Percentiles rank a stretch among this genome's conserved stretches.
These are phyloP conservation scores for Pestalotiopsis sp. DNA, from an alignment of 2,329 filamentous ascomycete genomes.

Conservation along the genomic window DNA sequence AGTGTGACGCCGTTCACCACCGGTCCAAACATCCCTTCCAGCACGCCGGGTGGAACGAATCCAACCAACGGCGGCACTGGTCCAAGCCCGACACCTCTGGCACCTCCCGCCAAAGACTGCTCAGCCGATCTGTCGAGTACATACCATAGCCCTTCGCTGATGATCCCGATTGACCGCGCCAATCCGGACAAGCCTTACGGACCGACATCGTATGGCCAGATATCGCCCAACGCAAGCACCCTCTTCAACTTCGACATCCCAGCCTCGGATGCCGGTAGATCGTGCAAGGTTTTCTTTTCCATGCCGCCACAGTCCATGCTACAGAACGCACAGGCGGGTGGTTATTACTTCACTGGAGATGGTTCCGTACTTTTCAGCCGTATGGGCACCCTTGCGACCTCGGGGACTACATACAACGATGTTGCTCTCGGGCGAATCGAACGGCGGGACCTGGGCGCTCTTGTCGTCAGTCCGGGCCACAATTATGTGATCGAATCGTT, in stretches of 20 bases:
- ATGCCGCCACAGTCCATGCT: conserved; percentile 59
- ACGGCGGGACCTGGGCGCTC: conserved; percentile 43
- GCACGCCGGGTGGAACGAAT: neutral
- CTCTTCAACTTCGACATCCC: conserved; percentile 75
- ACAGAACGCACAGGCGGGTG: conserved; percentile 47
- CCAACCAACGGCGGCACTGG: neutral
- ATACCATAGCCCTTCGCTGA: conserved; percentile 17
- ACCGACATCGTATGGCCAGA: conserved; percentile 57
- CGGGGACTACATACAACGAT: conserved; percentile 56
- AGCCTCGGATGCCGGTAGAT: conserved; percentile 53
- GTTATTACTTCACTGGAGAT: conserved; percentile 55
- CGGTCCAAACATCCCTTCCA: neutral
- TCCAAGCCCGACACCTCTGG: conserved; percentile 4
- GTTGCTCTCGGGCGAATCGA: conserved; percentile 22
- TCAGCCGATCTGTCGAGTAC: conserved; percentile 16
- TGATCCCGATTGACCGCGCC: conserved; percentile 60
- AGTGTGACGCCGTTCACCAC: conserved; percentile 12
- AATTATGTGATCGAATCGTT: conserved; percentile 56
- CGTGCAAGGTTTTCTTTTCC: conserved; percentile 67
- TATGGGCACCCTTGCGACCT: conserved; percentile 47
- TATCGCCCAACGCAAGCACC: conserved; percentile 55
- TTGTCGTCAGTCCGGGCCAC: conserved; percentile 52
- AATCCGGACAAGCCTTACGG: conserved; percentile 55
- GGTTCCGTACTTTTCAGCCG: conserved; percentile 54
- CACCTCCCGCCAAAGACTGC: conserved; percentile 9